phyloP scores from a whole-genome alignment of 2,329 filamentous ascomycete species.

The Trichoderma lentiforme region DNA sequence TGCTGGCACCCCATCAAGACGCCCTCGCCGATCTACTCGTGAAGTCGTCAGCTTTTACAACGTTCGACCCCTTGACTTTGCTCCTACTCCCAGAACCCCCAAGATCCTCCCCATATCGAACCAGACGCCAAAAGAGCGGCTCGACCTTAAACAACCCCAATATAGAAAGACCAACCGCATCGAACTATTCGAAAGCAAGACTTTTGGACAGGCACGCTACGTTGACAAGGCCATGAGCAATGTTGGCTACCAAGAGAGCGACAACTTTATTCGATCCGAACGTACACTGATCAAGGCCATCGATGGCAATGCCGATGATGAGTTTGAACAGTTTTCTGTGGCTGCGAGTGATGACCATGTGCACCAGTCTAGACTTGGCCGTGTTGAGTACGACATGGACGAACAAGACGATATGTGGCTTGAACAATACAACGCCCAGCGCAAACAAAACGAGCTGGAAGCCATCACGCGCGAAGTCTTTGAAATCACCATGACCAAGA shows the following conservation, averaged over 20 bases:
- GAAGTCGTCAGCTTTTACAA: conserved; percentile 54
- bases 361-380: conserved; percentile 55
- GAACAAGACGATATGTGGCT: conserved; percentile 98
- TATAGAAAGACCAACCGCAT: conserved; percentile 79
- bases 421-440: conserved; percentile 73
- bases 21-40: conserved; percentile 45
- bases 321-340: conserved; percentile 44
- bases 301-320: conserved; percentile 59
- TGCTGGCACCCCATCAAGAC: conserved; percentile 34
- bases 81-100: conserved; percentile 50
- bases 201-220: conserved; percentile 80
- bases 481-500: conserved; percentile 97
- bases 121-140: conserved; percentile 74
- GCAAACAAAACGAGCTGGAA: conserved; percentile 71
- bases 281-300: conserved; percentile 64
- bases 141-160: conserved; percentile 73
- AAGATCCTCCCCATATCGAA: conserved; percentile 74
- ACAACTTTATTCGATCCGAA: conserved; percentile 78
- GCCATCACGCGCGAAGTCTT: conserved; percentile 90
- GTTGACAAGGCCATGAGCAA: conserved; percentile 96
- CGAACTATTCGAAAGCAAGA: conserved; percentile 77
- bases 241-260: conserved; percentile 92
- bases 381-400: conserved; percentile 99
- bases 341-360: conserved; percentile 30
- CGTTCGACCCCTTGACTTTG: conserved; percentile 43